These are phyloP conservation scores for Entomortierella parvispora DNA, from an alignment of 192 early-diverging fungal genomes.

Conservation along the genomic window DNA sequence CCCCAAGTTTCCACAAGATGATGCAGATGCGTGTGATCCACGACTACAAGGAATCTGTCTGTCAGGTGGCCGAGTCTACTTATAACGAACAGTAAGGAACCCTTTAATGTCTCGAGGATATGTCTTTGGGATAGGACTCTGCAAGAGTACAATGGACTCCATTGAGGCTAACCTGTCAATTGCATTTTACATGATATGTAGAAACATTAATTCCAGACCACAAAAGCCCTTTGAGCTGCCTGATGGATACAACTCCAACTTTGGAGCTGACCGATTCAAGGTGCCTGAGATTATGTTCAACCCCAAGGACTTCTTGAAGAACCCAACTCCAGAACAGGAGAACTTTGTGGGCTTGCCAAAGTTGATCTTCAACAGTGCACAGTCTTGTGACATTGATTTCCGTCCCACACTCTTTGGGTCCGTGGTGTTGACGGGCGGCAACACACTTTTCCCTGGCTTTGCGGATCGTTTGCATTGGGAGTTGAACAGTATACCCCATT, in stretches of 20 bases:
- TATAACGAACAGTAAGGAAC: conserved; percentile 76
- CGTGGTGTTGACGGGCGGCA: conserved; percentile 92
- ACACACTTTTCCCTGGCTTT: conserved; percentile 87
- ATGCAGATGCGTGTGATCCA: conserved; percentile 81
- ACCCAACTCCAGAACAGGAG: conserved; percentile 49
- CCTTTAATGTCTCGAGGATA: background rate
- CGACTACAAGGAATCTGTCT: conserved; percentile 95
- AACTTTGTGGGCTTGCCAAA: conserved; percentile 72
- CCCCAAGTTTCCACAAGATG: conserved; percentile 74
- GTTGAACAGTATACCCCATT: conserved; percentile 68
- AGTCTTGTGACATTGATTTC: conserved; percentile 87
- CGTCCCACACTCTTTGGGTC: conserved; percentile 83
- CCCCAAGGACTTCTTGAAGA: conserved; percentile 69
- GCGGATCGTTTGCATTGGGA: conserved; percentile 85
- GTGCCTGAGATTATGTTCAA: conserved; percentile 90
- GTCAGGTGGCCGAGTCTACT: conserved; percentile 80
- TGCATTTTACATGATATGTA: too few relatives aligned
- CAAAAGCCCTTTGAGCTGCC: conserved; percentile 94
- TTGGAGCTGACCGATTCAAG: conserved; percentile 83
- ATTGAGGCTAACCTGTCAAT: background rate
- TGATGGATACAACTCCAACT: conserved; percentile 88
- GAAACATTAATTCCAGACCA: conserved; percentile 68
- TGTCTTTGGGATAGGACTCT: too few relatives aligned
- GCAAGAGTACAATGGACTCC: background rate
- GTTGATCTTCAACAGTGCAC: conserved; percentile 78